Evolutionary conservation across 2,329 filamentous ascomycete species (phyloP).

Genomic region (Cryphonectria naterciae): DNA sequence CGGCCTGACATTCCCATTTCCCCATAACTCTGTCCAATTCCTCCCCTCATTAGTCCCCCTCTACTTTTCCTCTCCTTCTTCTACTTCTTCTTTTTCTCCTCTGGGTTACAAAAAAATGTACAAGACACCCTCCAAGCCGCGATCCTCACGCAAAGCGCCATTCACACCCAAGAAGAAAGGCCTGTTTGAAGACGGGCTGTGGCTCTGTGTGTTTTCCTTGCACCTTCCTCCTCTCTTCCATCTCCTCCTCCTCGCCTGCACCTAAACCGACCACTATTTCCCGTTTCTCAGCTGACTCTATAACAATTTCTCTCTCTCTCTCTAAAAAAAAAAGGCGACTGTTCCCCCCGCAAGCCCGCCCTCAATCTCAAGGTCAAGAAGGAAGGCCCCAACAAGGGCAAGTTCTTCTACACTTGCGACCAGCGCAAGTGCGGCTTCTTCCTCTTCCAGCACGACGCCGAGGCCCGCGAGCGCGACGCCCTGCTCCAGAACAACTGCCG

Average conservation of each 20-base stretch:
- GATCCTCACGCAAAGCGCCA: slow-evolving; percentile 1
- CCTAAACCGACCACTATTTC: background rate
- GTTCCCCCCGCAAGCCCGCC: slow-evolving; percentile 45
- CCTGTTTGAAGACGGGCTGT: slow-evolving; percentile 33
- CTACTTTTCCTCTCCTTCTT: background rate
- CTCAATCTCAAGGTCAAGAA: slow-evolving; percentile 44
- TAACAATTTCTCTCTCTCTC: background rate
- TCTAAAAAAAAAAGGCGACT: slow-evolving; percentile 43
- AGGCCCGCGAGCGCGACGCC: slow-evolving; percentile 36
- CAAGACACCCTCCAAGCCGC: slow-evolving; percentile 26
- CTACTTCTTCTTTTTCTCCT: background rate
- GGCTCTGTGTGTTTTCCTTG: slow-evolving; percentile 34
- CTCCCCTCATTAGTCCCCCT: no score
- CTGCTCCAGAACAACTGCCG: slow-evolving; percentile 28
- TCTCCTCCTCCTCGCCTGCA: background rate
- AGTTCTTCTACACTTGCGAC: slow-evolving; percentile 48
- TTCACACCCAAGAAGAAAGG: slow-evolving; percentile 29
- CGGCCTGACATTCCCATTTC: background rate
- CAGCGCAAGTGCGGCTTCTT: slow-evolving; percentile 47
- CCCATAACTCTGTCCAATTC: background rate
- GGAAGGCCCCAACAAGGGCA: slow-evolving; percentile 44
- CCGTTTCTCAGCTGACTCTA: background rate
- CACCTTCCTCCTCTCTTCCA: background rate
- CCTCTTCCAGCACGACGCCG: slow-evolving; percentile 47
- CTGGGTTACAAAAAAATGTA: slow-evolving; percentile 13